These are phyloP conservation scores for Alternaria arborescens DNA, from an alignment of 2,329 filamentous ascomycete genomes.

Conservation along the genomic window DNA sequence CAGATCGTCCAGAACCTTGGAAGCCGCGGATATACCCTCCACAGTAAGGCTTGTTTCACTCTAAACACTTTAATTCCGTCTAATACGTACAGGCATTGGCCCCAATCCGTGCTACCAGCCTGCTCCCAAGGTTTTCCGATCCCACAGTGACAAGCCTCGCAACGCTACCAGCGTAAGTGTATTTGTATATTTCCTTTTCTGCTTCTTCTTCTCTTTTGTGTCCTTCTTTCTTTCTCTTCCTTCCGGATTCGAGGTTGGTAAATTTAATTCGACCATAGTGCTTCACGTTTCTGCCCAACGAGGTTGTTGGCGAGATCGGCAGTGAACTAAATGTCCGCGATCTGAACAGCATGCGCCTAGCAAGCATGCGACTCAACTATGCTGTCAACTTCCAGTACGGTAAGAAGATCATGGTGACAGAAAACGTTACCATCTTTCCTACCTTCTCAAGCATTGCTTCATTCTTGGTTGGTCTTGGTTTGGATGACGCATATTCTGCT, in stretches of 20 bases:
- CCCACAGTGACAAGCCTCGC: neutral
- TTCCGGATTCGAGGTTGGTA: neutral
- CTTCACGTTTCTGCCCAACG: neutral
- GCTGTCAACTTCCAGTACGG: constrained; percentile 1
- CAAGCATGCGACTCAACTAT: neutral
- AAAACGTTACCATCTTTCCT: constrained; percentile 1
- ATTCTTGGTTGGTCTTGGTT: constrained; percentile 6
- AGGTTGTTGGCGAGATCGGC: constrained; percentile 4
- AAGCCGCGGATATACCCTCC: neutral
- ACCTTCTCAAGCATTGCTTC: constrained; percentile 7
- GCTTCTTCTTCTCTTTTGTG: neutral
- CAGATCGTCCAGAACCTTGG: neutral
- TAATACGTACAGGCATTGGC: neutral
- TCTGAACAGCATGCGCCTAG: neutral
- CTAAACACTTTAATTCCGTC: neutral
- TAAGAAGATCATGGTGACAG: neutral
- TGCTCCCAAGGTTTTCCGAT: neutral
- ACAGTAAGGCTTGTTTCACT: neutral
- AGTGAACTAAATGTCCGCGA: neutral
- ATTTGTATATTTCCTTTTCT: neutral
- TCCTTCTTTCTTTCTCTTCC: neutral
- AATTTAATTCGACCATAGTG: neutral
- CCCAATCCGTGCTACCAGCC: neutral
- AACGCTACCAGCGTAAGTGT: neutral
- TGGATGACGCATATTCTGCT: neutral